Evolutionary conservation across 768 basidiomycete species (phyloP).

Genomic region (Kwoniella bestiolae): DNA sequence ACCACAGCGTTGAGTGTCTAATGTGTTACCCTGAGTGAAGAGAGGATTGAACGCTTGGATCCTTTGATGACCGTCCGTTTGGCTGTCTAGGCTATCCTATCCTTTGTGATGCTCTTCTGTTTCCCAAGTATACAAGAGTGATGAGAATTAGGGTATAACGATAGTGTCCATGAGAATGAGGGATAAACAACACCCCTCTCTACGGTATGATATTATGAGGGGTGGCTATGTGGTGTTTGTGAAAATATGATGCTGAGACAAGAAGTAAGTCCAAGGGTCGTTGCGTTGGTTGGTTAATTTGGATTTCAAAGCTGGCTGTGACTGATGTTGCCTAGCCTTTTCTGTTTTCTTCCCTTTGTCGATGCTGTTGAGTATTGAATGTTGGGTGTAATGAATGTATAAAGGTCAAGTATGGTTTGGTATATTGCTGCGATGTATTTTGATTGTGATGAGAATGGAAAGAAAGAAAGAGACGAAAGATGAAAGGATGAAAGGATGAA

Average conservation of each 20-base stretch:
- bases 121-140: too few species aligned
- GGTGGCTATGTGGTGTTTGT: neutral
- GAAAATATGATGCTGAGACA: too few species aligned
- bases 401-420: slow-evolving; percentile 15
- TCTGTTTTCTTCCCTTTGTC: neutral
- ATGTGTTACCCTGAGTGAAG: too few species aligned
- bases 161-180: neutral
- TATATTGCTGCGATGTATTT: neutral
- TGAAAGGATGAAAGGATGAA: neutral
- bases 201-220: too few species aligned
- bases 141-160: neutral
- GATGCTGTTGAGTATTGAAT: neutral
- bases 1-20: too few species aligned
- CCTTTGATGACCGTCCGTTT: neutral
- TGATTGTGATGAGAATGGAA: neutral
- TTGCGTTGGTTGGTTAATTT: too few species aligned
- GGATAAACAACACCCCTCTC: neutral
- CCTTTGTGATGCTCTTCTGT: too few species aligned
- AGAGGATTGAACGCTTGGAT: neutral
- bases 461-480: neutral
- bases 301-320: slow-evolving; percentile 5
- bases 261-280: too few species aligned
- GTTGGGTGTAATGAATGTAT: slow-evolving; percentile 7
- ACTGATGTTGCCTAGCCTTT: slow-evolving; percentile 3
- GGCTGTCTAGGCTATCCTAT: neutral